Conservation (phyloP, 768 basidiomycete species). For the Suillus bovinus region DNA sequence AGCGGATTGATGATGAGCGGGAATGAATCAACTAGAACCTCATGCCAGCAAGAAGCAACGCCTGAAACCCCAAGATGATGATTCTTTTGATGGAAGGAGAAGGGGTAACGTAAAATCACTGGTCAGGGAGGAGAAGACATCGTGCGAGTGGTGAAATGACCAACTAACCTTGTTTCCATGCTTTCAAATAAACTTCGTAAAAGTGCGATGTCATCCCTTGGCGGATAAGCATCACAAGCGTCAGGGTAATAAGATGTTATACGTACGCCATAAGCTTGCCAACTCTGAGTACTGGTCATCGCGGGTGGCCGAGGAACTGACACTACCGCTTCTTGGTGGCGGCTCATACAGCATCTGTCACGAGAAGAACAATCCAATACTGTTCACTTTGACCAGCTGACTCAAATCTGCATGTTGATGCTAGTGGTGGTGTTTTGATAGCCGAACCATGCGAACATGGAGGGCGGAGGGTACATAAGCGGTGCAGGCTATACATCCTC, state of each 20-base stretch:
- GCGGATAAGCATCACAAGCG: not conserved
- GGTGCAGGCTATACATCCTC: not conserved
- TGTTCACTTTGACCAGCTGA: not conserved
- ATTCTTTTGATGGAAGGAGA: no score
- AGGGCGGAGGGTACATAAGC: not conserved
- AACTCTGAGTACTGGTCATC: no score
- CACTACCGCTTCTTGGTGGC: not conserved
- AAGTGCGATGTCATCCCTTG: no score
- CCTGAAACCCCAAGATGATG: no score
- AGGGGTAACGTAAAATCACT: no score
- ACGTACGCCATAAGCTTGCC: slow-evolving; percentile 1
- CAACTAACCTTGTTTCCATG: no score
- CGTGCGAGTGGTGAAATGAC: no score
- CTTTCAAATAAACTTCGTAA: no score
- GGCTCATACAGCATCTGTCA: not conserved
- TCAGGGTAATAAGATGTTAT: not conserved
- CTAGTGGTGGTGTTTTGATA: not conserved
- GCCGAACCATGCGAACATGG: not conserved
- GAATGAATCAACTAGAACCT: not conserved
- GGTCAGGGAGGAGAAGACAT: no score
- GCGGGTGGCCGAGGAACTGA: not conserved
- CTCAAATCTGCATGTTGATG: not conserved
- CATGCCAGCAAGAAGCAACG: no score
- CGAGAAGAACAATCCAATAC: not conserved
- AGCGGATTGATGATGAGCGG: not conserved